Evolutionary conservation across 1,284 basidiomycete genomes (phyloP), one percentile per base, ranked within the genome.

Genomic region (Hemileia vastatrix): DNA sequence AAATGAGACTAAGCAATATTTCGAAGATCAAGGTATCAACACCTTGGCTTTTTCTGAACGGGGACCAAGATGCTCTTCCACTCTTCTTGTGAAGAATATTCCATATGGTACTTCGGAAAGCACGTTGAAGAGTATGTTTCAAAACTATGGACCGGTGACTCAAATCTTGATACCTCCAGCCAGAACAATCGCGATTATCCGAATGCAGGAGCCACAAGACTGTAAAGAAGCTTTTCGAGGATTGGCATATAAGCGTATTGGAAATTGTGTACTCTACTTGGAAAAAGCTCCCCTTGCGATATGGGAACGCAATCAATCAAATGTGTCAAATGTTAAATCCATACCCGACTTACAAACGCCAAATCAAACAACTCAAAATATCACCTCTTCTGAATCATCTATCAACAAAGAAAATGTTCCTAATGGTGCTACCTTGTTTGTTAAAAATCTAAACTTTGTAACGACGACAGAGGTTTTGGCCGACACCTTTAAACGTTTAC

Each of bases 21-120:
- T 90, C 31, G 87, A 90, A 71, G 72, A 82, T 80, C 23, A 84
- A 85, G 67, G 86, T 56, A 19, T 54, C 32, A 6, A 44, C 52
- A 11, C 44, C 55, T 24, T 33, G 11, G 19, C 40, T 33, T 62
- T 59, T n/a, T 31, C 54, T 48, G 47, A n/a, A 40, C 78, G 79
- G 0, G 81, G 84, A 1, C 75, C 77, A 1, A 77, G 81, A 6
- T 91, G 88, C 0, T 84, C 88, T 69, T 93, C 89, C 0, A 84
- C 83, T 50, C 86, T 97, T 62, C 81, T 98, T 6, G 88, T 97
- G 65, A 98, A 98, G 80, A 97, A 98, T 77, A 92, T 98, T 49
- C 93, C 94, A 0, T 95, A 88, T 71, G 90, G 90, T 13, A 96
- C 92, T 0, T 83, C 85, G 0, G 78, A 80, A 0, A 82, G 84